Evolutionary conservation across 192 early-diverging fungal species (phyloP), one percentile per base, ranked within the genome.

Genomic region (Rhizophagus clarus): DNA sequence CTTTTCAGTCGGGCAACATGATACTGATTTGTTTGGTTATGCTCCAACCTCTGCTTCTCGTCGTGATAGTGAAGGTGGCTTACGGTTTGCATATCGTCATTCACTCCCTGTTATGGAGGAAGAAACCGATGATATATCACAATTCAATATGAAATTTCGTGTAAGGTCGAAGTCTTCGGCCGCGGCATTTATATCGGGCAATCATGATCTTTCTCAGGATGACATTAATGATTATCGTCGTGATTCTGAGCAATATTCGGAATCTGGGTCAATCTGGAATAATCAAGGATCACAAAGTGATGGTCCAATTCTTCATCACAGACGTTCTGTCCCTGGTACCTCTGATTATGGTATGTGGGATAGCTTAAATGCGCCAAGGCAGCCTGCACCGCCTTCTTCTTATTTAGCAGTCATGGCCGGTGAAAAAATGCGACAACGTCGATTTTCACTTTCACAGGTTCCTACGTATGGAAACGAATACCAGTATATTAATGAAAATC

Each of bases 121-220:
- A 61, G 88, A 90, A 62, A 76, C 82, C 26, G 88, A 88, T 74
- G 85, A 87, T 8, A 83, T 82, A 29, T 76, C 82, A 78, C 72
- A 82, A 76, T 64, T 60, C 51, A 28, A 63, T 80, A 29, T 62
- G 86, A 61, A 87, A 76, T 86, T 83, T 20, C 84, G 91, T 45
- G 82, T 84, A 12, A 77, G 91, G 31, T 92, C 90, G 24, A 91
- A 93, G 81, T 92, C 90, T 4, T 90, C 91, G 7, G 90, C 90
- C 14, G 91, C 89, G 3, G 90, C 92, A 62, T 92, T 92, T 9
- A 68, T 91, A 66, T 83, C 90, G 32, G 83, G 85, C 29, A 82
- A 88, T 40, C 84, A 90, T 62, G 83, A 87, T 45, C 61, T 83
- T 61, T 83, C 82, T 64, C 71, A 85, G 40, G 82, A 85, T 14